phyloP scores from a whole-genome alignment of 306 rosid genomes.

The Vigna angularis region DNA sequence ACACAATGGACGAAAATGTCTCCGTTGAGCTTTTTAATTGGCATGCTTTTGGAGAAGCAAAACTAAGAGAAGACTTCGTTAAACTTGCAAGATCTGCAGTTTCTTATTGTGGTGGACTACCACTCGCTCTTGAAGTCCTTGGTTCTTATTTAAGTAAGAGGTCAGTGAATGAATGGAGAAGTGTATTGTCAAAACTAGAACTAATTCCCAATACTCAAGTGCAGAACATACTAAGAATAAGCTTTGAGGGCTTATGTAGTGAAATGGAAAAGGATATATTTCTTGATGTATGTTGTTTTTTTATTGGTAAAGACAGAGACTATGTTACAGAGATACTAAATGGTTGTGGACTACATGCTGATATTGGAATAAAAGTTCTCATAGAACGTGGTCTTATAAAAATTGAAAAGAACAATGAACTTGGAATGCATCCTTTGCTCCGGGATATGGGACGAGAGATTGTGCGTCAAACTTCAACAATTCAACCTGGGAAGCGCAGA shows the following conservation, averaged over 20 bases:
- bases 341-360: slow-evolving; percentile 41
- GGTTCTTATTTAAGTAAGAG: neutral
- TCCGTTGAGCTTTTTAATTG: slow-evolving; percentile 31
- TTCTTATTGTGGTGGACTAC: neutral
- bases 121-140: slow-evolving; percentile 42
- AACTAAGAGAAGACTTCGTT: neutral
- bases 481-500: slow-evolving; percentile 13
- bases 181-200: slow-evolving; percentile 36
- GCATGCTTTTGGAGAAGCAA: slow-evolving; percentile 41
- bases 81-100: neutral
- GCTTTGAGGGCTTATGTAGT: slow-evolving; percentile 33
- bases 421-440: slow-evolving; percentile 31
- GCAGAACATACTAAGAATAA: slow-evolving; percentile 31
- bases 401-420: slow-evolving; percentile 6
- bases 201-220: slow-evolving; percentile 34
- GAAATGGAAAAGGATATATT: slow-evolving; percentile 46
- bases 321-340: slow-evolving; percentile 33
- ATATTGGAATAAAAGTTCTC: slow-evolving; percentile 33
- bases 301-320: slow-evolving; percentile 38
- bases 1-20: neutral
- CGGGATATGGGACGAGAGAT: slow-evolving; percentile 50
- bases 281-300: slow-evolving; percentile 55
- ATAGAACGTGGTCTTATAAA: slow-evolving; percentile 38
- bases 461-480: slow-evolving; percentile 2
- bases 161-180: slow-evolving; percentile 29